Evolutionary conservation across 2,329 filamentous ascomycete genomes (phyloP).

Genomic region (Hypoxylon sp.): DNA sequence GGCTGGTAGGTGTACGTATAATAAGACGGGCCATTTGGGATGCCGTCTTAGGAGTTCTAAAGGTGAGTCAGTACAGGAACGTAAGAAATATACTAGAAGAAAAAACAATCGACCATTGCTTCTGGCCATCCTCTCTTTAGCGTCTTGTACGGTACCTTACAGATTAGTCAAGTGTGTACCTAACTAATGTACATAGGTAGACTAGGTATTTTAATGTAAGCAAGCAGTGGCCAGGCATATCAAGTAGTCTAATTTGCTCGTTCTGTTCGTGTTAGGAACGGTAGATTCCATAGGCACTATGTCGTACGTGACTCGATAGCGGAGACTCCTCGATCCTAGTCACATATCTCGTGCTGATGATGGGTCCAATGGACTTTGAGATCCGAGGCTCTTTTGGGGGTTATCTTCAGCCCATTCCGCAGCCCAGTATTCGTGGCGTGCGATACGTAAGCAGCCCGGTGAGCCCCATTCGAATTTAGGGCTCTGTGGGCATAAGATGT

Average conservation of each 20-base stretch:
- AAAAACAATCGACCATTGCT: slow-evolving; percentile 2
- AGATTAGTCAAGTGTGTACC: not conserved
- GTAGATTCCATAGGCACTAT: slow-evolving; percentile 8
- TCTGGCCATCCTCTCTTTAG: not conserved
- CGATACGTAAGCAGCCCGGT: slow-evolving; percentile 8
- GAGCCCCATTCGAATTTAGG: not conserved
- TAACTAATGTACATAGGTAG: not conserved
- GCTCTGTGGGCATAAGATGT: not conserved
- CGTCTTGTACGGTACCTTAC: slow-evolving; percentile 10
- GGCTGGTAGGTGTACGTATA: slow-evolving; percentile 8
- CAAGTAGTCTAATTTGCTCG: not conserved
- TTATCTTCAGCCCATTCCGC: slow-evolving; percentile 19
- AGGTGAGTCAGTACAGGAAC: slow-evolving; percentile 26
- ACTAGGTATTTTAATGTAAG: not conserved
- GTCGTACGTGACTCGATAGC: slow-evolving; percentile 14
- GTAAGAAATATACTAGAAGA: slow-evolving; percentile 15
- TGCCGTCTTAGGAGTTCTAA: slow-evolving; percentile 32
- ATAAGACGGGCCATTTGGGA: slow-evolving; percentile 38
- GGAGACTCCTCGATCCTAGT: slow-evolving; percentile 18
- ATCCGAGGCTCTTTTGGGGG: slow-evolving; percentile 34
- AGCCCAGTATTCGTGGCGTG: not conserved
- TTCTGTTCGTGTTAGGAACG: slow-evolving; percentile 12
- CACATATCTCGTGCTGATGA: slow-evolving; percentile 16
- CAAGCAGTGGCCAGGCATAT: slow-evolving; percentile 15
- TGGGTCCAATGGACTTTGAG: slow-evolving; percentile 6